phyloP scores from a whole-genome alignment of 768 basidiomycete genomes.

The Clitopilus hobsonii region DNA sequence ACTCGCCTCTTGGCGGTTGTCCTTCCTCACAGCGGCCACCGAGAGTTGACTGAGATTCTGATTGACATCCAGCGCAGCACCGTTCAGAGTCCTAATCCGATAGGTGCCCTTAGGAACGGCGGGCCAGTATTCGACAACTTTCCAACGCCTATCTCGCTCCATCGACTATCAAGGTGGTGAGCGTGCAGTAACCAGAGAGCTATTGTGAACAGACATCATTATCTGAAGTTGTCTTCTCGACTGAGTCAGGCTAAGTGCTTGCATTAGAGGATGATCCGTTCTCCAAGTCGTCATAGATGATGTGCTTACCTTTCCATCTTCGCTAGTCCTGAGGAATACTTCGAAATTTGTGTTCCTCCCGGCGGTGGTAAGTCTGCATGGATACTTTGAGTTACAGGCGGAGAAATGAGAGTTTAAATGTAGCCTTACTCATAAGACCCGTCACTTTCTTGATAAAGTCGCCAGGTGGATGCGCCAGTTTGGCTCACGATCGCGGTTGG shows the following conservation, averaged over 20 bases:
- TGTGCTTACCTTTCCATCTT: slow-evolving; percentile 2
- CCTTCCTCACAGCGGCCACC: slow-evolving; percentile 3
- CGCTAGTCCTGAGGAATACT: slow-evolving; percentile 1
- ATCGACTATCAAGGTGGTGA: background rate
- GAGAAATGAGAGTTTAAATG: background rate
- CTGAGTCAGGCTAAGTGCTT: background rate
- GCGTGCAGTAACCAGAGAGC: background rate
- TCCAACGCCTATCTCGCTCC: slow-evolving; percentile 2
- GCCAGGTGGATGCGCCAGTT: background rate
- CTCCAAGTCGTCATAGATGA: background rate
- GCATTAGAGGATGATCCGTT: background rate
- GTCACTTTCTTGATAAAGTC: background rate
- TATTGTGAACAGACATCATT: background rate
- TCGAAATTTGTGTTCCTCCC: background rate
- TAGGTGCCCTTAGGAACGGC: slow-evolving; percentile 3
- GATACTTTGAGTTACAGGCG: background rate
- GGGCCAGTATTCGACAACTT: slow-evolving; percentile 6
- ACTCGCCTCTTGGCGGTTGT: slow-evolving; percentile 6
- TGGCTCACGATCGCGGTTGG: background rate
- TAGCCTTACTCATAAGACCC: slow-evolving; percentile 1
- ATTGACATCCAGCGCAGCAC: slow-evolving; percentile 5
- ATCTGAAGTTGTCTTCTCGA: background rate
- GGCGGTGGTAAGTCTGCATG: background rate
- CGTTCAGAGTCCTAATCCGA: slow-evolving; percentile 4
- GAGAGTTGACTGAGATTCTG: background rate